These are phyloP conservation scores for Leucosporidium scottii DNA, from an alignment of 768 basidiomycete species.

Conservation along the genomic window DNA sequence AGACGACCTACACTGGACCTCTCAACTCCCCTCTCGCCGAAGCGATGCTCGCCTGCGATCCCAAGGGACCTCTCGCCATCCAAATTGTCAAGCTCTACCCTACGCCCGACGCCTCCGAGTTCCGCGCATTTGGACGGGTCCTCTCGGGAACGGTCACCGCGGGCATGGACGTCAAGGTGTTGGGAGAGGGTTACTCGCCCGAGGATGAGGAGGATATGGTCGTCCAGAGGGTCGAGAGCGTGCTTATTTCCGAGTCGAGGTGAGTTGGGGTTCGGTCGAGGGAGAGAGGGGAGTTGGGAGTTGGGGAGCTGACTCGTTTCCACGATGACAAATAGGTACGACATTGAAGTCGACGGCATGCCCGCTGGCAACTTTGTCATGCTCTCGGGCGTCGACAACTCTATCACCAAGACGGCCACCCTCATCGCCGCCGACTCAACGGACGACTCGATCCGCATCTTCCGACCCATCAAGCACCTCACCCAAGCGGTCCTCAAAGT, in stretches of 20 bases:
- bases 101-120: constrained; percentile 91
- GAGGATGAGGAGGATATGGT: constrained; percentile 99
- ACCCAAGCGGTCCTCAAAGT: constrained; percentile 95
- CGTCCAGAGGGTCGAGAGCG: constrained; percentile 68
- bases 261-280: constrained; percentile 41
- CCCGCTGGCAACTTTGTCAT: constrained; percentile 89
- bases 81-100: constrained; percentile 93
- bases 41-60: constrained; percentile 73
- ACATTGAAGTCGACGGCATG: constrained; percentile 78
- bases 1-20: constrained; percentile 80
- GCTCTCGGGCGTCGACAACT: constrained; percentile 85
- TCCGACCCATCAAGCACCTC: constrained; percentile 92
- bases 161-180: constrained; percentile 82
- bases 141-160: constrained; percentile 82
- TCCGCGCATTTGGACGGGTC: constrained; percentile 90
- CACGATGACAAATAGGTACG: constrained; percentile 57
- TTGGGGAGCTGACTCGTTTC: neutral
- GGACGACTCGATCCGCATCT: constrained; percentile 85
- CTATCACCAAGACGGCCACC: constrained; percentile 92
- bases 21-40: constrained; percentile 69
- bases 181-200: constrained; percentile 96
- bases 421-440: constrained; percentile 56
- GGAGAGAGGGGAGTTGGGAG: too few species aligned
- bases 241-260: constrained; percentile 89
- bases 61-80: constrained; percentile 82